A percentile compares a stretch with the other conserved stretches of the same genome.
phyloP scores from a whole-genome alignment of 2,329 filamentous ascomycete genomes.

The Exophiala xenobiotica region DNA sequence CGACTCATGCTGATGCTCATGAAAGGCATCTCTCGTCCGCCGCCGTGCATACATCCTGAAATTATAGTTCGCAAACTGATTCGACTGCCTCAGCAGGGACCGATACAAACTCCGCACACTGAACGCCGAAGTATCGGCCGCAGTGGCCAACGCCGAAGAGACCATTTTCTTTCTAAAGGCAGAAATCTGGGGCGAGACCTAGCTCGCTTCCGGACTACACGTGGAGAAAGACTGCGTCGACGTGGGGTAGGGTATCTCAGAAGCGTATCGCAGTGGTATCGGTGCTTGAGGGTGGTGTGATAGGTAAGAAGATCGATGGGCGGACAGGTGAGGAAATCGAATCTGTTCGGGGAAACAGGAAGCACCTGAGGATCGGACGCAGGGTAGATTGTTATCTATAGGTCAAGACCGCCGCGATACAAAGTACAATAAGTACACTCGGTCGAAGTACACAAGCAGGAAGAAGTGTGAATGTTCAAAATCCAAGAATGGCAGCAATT shows the following conservation, averaged over 20 bases:
- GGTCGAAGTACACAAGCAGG: too few relatives aligned
- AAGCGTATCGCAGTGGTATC: slow-evolving; percentile 3
- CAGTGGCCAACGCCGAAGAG: slow-evolving; percentile 39
- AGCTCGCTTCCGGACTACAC: not conserved
- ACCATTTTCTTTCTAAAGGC: slow-evolving; percentile 39
- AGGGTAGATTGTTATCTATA: not conserved
- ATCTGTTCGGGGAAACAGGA: not conserved
- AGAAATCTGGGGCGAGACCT: slow-evolving; percentile 5
- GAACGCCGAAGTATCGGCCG: slow-evolving; percentile 43
- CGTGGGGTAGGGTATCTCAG: not conserved
- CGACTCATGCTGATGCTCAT: slow-evolving; percentile 70
- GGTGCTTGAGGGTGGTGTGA: slow-evolving; percentile 9
- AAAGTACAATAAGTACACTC: too few relatives aligned
- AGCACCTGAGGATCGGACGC: not conserved
- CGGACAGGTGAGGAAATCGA: not conserved
- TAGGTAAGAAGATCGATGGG: slow-evolving; percentile 6
- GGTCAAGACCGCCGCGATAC: too few relatives aligned
- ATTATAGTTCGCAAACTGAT: slow-evolving; percentile 91
- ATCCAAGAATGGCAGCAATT: slow-evolving; percentile 1
- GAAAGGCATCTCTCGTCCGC: slow-evolving; percentile 85
- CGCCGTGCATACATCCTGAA: slow-evolving; percentile 95
- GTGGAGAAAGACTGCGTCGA: not conserved
- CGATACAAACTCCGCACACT: slow-evolving; percentile 65
- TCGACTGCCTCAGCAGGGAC: slow-evolving; percentile 80
- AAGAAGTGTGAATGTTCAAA: too few relatives aligned